phyloP scores from a whole-genome alignment of 2,329 filamentous ascomycete species.

The Aspergillus sp. region DNA sequence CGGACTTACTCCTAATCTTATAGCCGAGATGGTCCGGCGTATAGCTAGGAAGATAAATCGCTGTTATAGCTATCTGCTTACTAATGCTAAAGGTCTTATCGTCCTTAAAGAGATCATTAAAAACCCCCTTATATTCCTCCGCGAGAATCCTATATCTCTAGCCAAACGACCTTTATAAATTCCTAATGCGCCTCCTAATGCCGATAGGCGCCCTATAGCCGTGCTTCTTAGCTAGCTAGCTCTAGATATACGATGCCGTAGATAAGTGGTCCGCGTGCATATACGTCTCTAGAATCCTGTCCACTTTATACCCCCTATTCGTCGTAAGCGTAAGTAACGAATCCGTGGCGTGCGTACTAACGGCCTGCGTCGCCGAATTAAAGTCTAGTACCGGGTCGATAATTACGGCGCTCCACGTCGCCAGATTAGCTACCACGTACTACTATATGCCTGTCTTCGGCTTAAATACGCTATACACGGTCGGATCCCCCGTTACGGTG shows the following conservation, averaged over 20 bases:
- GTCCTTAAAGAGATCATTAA: constrained; percentile 48
- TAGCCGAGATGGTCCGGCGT: constrained; percentile 57
- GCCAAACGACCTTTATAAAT: constrained; percentile 47
- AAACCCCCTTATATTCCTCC: constrained; percentile 39
- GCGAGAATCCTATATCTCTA: constrained; percentile 40
- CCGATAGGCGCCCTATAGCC: constrained; percentile 40
- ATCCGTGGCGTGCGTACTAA: constrained; percentile 48
- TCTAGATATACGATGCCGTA: constrained; percentile 49
- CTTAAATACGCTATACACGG: too few relatives aligned
- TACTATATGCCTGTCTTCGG: constrained; percentile 47
- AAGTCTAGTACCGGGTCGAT: constrained; percentile 57
- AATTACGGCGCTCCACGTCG: constrained; percentile 42
- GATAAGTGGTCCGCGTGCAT: constrained; percentile 28
- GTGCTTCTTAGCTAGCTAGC: too few relatives aligned
- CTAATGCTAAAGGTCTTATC: constrained; percentile 48
- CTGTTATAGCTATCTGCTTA: constrained; percentile 35
- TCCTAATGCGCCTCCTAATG: constrained; percentile 48
- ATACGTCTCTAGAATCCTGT: constrained; percentile 54
- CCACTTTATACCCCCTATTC: constrained; percentile 40
- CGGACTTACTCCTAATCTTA: constrained; percentile 40
- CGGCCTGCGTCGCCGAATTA: constrained; percentile 33
- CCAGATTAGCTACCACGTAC: constrained; percentile 49
- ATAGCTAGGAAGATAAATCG: constrained; percentile 53
- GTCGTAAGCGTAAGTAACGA: constrained; percentile 37
- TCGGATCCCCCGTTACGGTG: constrained; percentile 18